A percentile compares a stretch with the other conserved stretches of the same genome.
phyloP scores from a whole-genome alignment of 345 rosid genomes.

The Barbarea vulgaris region DNA sequence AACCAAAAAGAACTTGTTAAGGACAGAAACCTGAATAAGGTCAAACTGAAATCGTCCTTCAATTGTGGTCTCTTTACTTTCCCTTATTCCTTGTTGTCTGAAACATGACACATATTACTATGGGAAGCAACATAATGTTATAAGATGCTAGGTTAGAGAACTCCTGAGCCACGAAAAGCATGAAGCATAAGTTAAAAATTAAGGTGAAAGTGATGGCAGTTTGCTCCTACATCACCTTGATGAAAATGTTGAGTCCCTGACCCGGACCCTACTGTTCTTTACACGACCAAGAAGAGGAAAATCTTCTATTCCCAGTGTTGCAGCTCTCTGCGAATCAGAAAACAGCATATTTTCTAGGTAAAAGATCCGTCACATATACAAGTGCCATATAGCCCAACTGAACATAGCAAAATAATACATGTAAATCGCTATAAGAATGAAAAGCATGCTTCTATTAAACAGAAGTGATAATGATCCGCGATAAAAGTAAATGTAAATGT shows the following conservation, averaged over 20 bases:
- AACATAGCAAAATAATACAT: slow-evolving; percentile 5
- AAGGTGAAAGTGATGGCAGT: slow-evolving; percentile 12
- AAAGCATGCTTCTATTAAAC: slow-evolving; percentile 21
- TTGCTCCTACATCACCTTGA: slow-evolving; percentile 63
- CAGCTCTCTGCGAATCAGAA: slow-evolving; percentile 71
- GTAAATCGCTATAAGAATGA: slow-evolving; percentile 4
- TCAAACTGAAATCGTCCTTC: slow-evolving; percentile 99
- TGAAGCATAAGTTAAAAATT: slow-evolving; percentile 1
- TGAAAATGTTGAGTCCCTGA: slow-evolving; percentile 88
- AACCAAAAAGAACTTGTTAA: slow-evolving; percentile 22
- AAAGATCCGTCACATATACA: slow-evolving; percentile 6
- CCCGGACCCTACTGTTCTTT: slow-evolving; percentile 80
- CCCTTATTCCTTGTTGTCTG: slow-evolving; percentile 93
- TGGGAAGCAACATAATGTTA: neutral
- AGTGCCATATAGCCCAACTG: slow-evolving; percentile 11
- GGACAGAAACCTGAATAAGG: slow-evolving; percentile 81
- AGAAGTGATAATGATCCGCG: slow-evolving; percentile 13
- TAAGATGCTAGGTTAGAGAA: slow-evolving; percentile 1
- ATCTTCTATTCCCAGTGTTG: slow-evolving; percentile 77
- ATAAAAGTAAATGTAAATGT: slow-evolving; percentile 7
- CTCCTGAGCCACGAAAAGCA: slow-evolving; percentile 11
- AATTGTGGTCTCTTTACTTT: slow-evolving; percentile 92
- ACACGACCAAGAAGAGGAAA: slow-evolving; percentile 91
- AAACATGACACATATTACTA: slow-evolving; percentile 37
- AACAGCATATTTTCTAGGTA: slow-evolving; percentile 22